Evolutionary conservation across 768 basidiomycete genomes (phyloP).

Genomic region (Rhodotorula babjevae): DNA sequence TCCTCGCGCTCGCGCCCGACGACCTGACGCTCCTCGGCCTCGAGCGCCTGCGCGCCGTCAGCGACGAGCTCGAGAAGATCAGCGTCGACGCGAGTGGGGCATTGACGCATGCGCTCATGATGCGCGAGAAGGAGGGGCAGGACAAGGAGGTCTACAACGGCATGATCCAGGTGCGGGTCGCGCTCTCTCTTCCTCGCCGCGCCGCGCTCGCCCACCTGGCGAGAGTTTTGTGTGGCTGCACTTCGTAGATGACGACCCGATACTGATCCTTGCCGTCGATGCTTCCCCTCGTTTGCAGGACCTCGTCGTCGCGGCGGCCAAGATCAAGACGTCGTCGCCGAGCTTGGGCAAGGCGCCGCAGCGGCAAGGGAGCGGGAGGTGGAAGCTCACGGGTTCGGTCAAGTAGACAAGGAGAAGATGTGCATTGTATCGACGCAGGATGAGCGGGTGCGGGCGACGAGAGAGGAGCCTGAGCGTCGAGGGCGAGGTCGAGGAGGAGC

Average conservation of each 20-base stretch:
- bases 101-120: slow-evolving; percentile 35
- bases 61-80: slow-evolving; percentile 26
- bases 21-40: slow-evolving; percentile 29
- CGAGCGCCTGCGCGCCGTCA: slow-evolving; percentile 2
- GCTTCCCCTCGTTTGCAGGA: slow-evolving; percentile 9
- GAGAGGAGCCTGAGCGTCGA: too few species aligned
- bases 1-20: slow-evolving; percentile 15
- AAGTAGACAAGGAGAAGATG: not conserved
- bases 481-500: too few species aligned
- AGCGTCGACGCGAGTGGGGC: slow-evolving; percentile 35
- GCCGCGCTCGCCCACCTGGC: too few species aligned
- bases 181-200: too few species aligned
- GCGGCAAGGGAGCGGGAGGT: slow-evolving; percentile 14
- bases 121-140: slow-evolving; percentile 36
- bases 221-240: too few species aligned
- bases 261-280: too few species aligned
- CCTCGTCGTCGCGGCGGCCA: slow-evolving; percentile 34
- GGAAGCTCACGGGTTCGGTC: slow-evolving; percentile 4
- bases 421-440: too few species aligned
- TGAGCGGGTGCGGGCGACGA: too few species aligned
- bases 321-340: slow-evolving; percentile 26
- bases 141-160: slow-evolving; percentile 39
- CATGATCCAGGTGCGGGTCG: slow-evolving; percentile 32
- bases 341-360: slow-evolving; percentile 3
- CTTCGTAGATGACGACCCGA: not conserved